Conservation (phyloP, 176 grass and related monocot species). For the Poa pratensis region DNA sequence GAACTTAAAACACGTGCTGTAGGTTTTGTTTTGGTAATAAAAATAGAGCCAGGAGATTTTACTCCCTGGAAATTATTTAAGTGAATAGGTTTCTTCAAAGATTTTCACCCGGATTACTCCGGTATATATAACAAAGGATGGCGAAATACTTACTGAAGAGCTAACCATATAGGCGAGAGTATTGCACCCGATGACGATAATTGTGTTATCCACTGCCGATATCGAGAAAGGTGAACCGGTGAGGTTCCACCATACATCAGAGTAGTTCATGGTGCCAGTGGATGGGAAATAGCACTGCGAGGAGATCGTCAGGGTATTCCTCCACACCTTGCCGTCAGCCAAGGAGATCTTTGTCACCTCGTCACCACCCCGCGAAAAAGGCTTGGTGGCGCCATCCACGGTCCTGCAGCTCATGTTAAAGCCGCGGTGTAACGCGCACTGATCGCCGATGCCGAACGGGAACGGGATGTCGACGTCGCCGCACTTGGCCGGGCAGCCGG, state of each 20-base stretch:
- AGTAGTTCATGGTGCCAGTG: no score
- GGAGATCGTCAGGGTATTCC: no score
- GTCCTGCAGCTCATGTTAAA: not conserved
- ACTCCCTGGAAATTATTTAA: no score
- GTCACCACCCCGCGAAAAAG: fast-evolving
- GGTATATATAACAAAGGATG: no score
- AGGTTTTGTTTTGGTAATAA: no score
- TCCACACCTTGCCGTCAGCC: no score
- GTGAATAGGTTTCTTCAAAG: no score
- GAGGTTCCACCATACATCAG: not conserved
- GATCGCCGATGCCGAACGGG: not conserved
- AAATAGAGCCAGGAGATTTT: no score
- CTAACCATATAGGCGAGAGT: not conserved
- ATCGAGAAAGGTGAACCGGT: not conserved
- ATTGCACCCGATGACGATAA: slow-evolving; percentile 22
- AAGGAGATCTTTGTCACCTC: slow-evolving; percentile 14
- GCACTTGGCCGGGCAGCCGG: slow-evolving; percentile 6
- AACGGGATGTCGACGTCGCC: not conserved
- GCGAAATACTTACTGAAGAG: slow-evolving; percentile 16
- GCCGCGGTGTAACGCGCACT: not conserved
- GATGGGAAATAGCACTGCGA: no score
- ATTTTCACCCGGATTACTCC: no score
- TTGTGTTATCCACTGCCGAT: slow-evolving; percentile 6
- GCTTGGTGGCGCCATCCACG: not conserved
- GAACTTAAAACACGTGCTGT: no score